Conservation (phyloP, 2,329 filamentous ascomycete genomes). For the Epichloe scottii region DNA sequence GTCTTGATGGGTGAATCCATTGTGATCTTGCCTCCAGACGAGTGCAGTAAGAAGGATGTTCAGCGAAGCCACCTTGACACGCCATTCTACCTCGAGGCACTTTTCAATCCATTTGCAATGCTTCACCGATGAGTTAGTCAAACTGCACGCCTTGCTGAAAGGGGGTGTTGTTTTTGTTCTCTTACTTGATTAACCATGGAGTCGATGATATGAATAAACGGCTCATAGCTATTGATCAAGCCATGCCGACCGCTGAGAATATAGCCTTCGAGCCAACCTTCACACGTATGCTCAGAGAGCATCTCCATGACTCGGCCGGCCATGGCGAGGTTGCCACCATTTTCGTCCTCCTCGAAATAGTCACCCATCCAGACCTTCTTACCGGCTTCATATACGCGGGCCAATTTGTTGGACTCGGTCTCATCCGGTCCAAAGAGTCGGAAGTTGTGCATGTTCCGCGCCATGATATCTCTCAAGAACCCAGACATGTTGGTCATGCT, state of each 20-base stretch:
- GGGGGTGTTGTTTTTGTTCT: neutral
- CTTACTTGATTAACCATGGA: constrained; percentile 67
- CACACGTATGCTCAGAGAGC: constrained; percentile 67
- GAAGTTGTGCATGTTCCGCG: constrained; percentile 53
- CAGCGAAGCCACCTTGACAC: constrained; percentile 58
- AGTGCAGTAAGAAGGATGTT: constrained; percentile 71
- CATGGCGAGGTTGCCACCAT: constrained; percentile 60
- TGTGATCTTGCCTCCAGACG: constrained; percentile 75
- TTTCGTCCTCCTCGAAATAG: constrained; percentile 62
- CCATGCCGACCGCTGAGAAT: constrained; percentile 63
- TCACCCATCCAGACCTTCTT: constrained; percentile 76
- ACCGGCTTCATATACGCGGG: constrained; percentile 55
- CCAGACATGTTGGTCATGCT: constrained; percentile 60
- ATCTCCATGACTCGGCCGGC: constrained; percentile 72
- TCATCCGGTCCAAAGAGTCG: constrained; percentile 70
- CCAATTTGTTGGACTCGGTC: constrained; percentile 71
- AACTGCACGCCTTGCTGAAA: neutral
- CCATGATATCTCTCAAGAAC: constrained; percentile 57
- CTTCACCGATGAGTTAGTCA: constrained; percentile 16
- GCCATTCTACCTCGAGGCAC: constrained; percentile 68
- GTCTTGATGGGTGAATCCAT: constrained; percentile 73
- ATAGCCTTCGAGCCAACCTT: constrained; percentile 74
- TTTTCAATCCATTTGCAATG: constrained; percentile 82
- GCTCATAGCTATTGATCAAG: constrained; percentile 69
- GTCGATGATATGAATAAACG: constrained; percentile 73